A percentile compares a stretch with the other conserved stretches of the same genome.
phyloP scores from a whole-genome alignment of 2,329 filamentous ascomycete species.

The Fusarium sulawesiense region DNA sequence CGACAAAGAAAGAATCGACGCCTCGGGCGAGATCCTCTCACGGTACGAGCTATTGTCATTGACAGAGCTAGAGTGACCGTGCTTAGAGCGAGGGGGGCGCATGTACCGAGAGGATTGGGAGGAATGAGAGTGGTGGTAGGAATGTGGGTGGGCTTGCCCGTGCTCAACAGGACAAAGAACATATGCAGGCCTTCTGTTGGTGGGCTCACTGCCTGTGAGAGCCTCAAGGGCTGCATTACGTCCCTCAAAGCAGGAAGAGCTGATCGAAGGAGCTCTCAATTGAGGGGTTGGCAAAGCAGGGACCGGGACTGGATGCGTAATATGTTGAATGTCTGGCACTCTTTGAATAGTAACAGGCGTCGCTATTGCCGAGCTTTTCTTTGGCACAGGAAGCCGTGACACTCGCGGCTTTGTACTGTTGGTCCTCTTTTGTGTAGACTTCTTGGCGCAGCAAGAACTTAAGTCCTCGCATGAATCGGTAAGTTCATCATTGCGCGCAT shows the following conservation, averaged over 20 bases:
- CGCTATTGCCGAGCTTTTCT: conserved; percentile 23
- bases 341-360: conserved; percentile 50
- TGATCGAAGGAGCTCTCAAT: conserved; percentile 54
- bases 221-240: conserved; percentile 48
- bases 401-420: conserved; percentile 38
- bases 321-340: conserved; percentile 54
- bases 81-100: conserved; percentile 39
- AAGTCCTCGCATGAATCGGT: conserved; percentile 36
- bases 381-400: conserved; percentile 43
- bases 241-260: conserved; percentile 59
- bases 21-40: conserved; percentile 11
- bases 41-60: conserved; percentile 17
- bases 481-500: conserved; percentile 27
- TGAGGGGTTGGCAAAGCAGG: conserved; percentile 54
- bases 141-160: conserved; percentile 36
- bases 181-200: conserved; percentile 44
- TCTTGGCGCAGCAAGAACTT: conserved; percentile 34
- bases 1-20: conserved; percentile 44
- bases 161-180: conserved; percentile 51
- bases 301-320: conserved; percentile 52
- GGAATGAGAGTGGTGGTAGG: conserved; percentile 33
- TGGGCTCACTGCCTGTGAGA: conserved; percentile 41
- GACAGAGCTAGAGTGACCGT: conserved; percentile 24
- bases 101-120: conserved; percentile 24
- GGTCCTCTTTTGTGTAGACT: conserved; percentile 26